These are phyloP conservation scores for Eremochloa ophiuroides DNA, from an alignment of 176 grass and related monocot species.

Conservation along the genomic window DNA sequence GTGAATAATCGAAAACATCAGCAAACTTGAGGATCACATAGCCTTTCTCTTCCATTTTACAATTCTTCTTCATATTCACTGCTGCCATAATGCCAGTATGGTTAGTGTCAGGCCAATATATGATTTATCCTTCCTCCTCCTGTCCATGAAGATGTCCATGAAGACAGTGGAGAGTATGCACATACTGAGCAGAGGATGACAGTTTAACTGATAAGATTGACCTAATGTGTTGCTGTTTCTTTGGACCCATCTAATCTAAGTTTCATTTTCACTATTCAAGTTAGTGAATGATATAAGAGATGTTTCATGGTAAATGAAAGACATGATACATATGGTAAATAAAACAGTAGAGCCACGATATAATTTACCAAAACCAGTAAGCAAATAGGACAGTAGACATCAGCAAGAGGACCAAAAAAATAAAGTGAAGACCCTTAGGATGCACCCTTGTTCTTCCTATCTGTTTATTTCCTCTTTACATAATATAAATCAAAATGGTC, in stretches of 20 bases:
- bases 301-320: not conserved
- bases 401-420: not conserved
- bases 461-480: not conserved
- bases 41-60: not conserved
- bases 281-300: not conserved
- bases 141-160: no score
- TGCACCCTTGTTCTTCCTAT: not conserved
- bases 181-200: not conserved
- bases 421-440: not conserved
- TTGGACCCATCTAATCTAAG: not conserved
- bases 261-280: not conserved
- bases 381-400: not conserved
- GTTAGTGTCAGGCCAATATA: not conserved
- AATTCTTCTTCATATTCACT: not conserved
- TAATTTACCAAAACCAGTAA: not conserved
- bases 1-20: not conserved
- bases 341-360: not conserved
- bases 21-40: not conserved
- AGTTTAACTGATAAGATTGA: not conserved
- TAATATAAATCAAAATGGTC: not conserved
- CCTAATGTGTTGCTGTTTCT: not conserved
- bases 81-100: not conserved
- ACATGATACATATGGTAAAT: not conserved
- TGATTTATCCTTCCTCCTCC: not conserved
- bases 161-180: not conserved